phyloP scores from a whole-genome alignment of 2,329 filamentous ascomycete species.

The Trichoderma sp. region DNA sequence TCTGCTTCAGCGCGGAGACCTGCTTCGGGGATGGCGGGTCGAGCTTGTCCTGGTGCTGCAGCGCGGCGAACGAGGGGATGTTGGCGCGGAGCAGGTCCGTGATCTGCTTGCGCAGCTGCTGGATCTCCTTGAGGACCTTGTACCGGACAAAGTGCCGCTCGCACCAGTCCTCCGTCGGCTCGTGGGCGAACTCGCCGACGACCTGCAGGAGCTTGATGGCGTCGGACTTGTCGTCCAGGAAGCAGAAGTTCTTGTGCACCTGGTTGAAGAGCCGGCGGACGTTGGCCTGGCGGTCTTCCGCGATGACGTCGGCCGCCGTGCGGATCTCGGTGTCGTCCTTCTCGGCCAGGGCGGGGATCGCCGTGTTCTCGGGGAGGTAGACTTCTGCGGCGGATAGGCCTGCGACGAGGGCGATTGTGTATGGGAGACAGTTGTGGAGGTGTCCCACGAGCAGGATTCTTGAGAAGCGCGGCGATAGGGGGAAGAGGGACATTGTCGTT shows the following conservation, averaged over 20 bases:
- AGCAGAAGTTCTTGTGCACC: conserved; percentile 77
- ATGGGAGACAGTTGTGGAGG: conserved; percentile 77
- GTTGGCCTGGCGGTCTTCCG: conserved; percentile 69
- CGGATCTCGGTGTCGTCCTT: conserved; percentile 54
- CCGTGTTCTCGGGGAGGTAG: conserved; percentile 80
- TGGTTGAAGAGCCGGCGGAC: conserved; percentile 65
- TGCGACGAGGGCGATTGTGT: conserved; percentile 86
- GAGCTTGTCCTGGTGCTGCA: conserved; percentile 58
- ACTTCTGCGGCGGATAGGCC: conserved; percentile 86
- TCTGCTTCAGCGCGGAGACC: conserved; percentile 81
- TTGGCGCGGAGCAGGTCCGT: conserved; percentile 77
- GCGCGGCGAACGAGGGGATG: conserved; percentile 65
- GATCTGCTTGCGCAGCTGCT: conserved; percentile 80
- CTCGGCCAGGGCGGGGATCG: conserved; percentile 60
- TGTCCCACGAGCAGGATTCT: conserved; percentile 90
- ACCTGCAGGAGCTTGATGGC: conserved; percentile 89
- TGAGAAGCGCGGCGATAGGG: conserved; percentile 85
- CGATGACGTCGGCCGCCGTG: conserved; percentile 68
- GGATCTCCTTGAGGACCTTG: conserved; percentile 85
- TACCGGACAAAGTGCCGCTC: conserved; percentile 79
- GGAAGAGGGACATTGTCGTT: conserved; percentile 82
- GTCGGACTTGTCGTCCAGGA: conserved; percentile 80
- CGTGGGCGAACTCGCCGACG: conserved; percentile 82
- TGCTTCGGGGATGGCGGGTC: conserved; percentile 66
- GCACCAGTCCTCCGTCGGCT: conserved; percentile 73